A percentile compares a stretch with the other conserved stretches of the same genome.
phyloP scores from a whole-genome alignment of 768 basidiomycete species.

The Postia placenta region DNA sequence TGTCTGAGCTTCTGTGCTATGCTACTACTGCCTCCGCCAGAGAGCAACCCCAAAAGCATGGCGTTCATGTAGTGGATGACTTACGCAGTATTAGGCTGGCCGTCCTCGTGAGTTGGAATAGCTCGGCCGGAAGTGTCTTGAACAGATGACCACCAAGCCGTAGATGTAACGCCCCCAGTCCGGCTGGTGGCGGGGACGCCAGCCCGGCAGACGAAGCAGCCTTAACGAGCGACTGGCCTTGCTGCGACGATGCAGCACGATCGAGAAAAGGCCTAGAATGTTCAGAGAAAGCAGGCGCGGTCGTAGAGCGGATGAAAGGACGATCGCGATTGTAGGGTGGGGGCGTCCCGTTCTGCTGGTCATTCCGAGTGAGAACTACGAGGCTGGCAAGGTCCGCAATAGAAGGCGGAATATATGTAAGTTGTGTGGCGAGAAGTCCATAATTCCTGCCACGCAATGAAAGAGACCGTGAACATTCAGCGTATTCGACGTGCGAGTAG shows the following conservation, averaged over 20 bases:
- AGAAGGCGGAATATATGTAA: slow-evolving; percentile 45
- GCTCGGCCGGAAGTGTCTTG: slow-evolving; percentile 43
- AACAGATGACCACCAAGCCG: slow-evolving; percentile 54
- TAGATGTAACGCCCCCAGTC: slow-evolving; percentile 41
- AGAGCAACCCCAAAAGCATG: too few species aligned
- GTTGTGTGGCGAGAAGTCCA: background rate
- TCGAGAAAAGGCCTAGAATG: slow-evolving; percentile 14
- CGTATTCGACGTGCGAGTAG: background rate
- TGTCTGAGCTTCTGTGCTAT: too few species aligned
- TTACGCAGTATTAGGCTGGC: slow-evolving; percentile 60
- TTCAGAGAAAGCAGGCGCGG: slow-evolving; percentile 10
- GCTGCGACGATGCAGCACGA: slow-evolving; percentile 8
- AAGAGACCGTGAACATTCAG: too few species aligned
- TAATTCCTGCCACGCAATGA: too few species aligned
- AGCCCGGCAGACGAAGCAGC: slow-evolving; percentile 15
- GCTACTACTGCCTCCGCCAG: too few species aligned
- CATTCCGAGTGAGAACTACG: slow-evolving; percentile 32
- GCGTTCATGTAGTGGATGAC: too few species aligned
- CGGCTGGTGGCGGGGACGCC: slow-evolving; percentile 19
- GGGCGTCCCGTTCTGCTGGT: slow-evolving; percentile 18
- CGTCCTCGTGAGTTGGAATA: slow-evolving; percentile 52
- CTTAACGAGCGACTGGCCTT: slow-evolving; percentile 6
- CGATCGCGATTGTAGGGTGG: slow-evolving; percentile 28
- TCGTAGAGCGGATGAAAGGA: slow-evolving; percentile 16
- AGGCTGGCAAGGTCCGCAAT: slow-evolving; percentile 42